A percentile compares a stretch with the other conserved stretches of the same genome.
These are phyloP conservation scores for Sporisorium scitamineum DNA, from an alignment of 1,284 basidiomycete genomes.

Conservation along the genomic window DNA sequence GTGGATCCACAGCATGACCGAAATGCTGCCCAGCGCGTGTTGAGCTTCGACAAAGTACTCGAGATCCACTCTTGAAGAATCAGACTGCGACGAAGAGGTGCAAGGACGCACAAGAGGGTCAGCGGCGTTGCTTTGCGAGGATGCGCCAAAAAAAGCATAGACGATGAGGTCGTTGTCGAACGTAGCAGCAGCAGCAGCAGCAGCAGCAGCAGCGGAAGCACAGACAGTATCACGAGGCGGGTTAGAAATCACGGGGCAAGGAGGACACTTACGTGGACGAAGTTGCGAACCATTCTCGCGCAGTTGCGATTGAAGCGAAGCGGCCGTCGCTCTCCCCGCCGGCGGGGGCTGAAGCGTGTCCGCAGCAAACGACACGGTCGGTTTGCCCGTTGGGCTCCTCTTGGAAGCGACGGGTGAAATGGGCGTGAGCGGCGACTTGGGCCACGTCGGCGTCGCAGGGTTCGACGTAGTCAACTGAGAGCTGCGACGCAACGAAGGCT, in stretches of 20 bases:
- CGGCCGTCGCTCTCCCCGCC: slow-evolving; percentile 14
- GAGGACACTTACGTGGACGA: slow-evolving; percentile 25
- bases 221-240: slow-evolving; percentile 7
- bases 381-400: slow-evolving; percentile 10
- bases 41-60: slow-evolving; percentile 50
- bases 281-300: slow-evolving; percentile 11
- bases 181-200: slow-evolving; percentile 8
- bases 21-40: slow-evolving; percentile 32
- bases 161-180: slow-evolving; percentile 16
- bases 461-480: slow-evolving; percentile 29
- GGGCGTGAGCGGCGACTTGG: slow-evolving; percentile 40
- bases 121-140: slow-evolving; percentile 21
- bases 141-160: slow-evolving; percentile 2
- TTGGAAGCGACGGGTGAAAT: slow-evolving; percentile 17
- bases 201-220: slow-evolving; percentile 10
- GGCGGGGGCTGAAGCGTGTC: slow-evolving; percentile 17
- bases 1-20: slow-evolving; percentile 31
- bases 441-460: slow-evolving; percentile 36
- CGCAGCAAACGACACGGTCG: slow-evolving; percentile 25
- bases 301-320: slow-evolving; percentile 22
- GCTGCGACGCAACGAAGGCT: slow-evolving; percentile 25
- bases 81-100: slow-evolving; percentile 20
- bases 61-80: slow-evolving; percentile 20
- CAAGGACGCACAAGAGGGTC: slow-evolving; percentile 11
- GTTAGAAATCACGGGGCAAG: too few species aligned